These are phyloP conservation scores for Entomortierella beljakovae DNA, from an alignment of 192 early-diverging fungal genomes.

Conservation along the genomic window DNA sequence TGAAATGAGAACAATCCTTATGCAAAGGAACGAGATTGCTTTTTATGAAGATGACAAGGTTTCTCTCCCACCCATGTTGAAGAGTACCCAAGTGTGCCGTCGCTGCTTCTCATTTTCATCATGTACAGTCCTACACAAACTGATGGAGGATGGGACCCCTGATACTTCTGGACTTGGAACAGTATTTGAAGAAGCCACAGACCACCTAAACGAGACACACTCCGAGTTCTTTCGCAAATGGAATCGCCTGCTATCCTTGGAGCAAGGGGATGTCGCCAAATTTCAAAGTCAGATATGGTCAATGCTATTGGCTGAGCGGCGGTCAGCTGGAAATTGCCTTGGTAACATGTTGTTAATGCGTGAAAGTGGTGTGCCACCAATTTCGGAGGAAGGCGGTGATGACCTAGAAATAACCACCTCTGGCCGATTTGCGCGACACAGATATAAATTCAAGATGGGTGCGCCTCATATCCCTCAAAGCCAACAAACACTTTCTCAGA, in stretches of 20 bases:
- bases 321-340: constrained; percentile 50
- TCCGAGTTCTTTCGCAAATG: constrained; percentile 81
- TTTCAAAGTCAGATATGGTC: constrained; percentile 79
- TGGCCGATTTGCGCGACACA: constrained; percentile 16
- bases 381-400: background rate
- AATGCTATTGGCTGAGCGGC: constrained; percentile 61
- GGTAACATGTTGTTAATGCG: constrained; percentile 26
- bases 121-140: constrained; percentile 80
- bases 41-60: constrained; percentile 53
- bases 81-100: constrained; percentile 69
- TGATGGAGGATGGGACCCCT: constrained; percentile 74
- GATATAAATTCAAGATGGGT: constrained; percentile 26
- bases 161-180: constrained; percentile 66
- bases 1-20: constrained; percentile 81
- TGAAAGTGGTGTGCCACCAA: constrained; percentile 3
- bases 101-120: constrained; percentile 72
- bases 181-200: constrained; percentile 72
- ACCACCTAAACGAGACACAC: constrained; percentile 69
- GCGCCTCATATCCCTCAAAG: background rate
- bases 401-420: background rate
- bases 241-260: constrained; percentile 78
- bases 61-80: constrained; percentile 78
- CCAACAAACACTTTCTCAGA: constrained; percentile 28
- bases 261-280: constrained; percentile 76
- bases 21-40: constrained; percentile 81